Evolutionary conservation across 139 green algal species (phyloP).

Genomic region (Desmodesmus armatus): DNA sequence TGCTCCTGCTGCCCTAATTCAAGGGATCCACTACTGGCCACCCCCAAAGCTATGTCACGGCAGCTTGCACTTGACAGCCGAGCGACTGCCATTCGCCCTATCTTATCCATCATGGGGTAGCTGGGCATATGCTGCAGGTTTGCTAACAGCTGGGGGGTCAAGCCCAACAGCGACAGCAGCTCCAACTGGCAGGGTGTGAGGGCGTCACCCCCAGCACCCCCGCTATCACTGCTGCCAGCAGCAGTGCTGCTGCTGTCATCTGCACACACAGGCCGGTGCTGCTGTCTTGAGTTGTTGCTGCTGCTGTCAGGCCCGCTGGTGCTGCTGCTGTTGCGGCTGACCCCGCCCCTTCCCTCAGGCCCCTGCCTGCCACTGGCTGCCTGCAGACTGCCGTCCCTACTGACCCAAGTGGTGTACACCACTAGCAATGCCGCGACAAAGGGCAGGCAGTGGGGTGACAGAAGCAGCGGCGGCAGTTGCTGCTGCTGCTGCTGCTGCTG

Average conservation of each 20-base stretch:
- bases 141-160: too few relatives aligned
- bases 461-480: background rate
- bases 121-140: too few relatives aligned
- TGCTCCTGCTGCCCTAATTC: too few relatives aligned
- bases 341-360: background rate
- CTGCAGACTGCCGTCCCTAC: background rate
- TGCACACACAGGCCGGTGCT: background rate
- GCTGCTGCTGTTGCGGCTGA: too few relatives aligned
- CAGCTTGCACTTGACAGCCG: too few relatives aligned
- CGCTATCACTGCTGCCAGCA: background rate
- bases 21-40: too few relatives aligned
- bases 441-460: background rate
- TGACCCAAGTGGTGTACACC: background rate
- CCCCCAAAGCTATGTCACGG: too few relatives aligned
- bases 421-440: background rate
- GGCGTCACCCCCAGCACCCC: background rate
- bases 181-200: too few relatives aligned
- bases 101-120: too few relatives aligned
- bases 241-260: background rate
- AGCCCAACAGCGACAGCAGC: too few relatives aligned
- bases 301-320: too few relatives aligned
- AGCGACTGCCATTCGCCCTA: too few relatives aligned
- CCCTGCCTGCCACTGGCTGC: background rate
- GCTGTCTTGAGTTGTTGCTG: background rate
- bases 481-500: conserved; percentile 29